Conservation (phyloP, 106 monocot species). For the Platanthera guangdongensis region DNA sequence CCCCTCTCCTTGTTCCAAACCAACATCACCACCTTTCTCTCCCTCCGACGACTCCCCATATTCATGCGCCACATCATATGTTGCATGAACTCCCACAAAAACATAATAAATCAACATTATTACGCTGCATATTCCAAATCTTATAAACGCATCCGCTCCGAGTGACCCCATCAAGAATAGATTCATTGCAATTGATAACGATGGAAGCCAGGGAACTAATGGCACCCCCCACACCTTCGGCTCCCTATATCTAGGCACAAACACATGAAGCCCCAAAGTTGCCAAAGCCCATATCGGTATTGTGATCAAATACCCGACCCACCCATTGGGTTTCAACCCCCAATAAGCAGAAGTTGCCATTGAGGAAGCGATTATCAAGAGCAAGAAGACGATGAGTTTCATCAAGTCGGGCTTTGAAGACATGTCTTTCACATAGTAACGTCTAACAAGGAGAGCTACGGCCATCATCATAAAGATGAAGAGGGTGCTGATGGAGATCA, state of each 20-base stretch:
- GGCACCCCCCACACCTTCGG: conserved; percentile 78
- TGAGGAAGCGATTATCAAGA: conserved; percentile 31
- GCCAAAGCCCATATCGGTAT: conserved; percentile 36
- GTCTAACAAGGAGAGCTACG: conserved; percentile 40
- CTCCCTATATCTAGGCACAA: conserved; percentile 26
- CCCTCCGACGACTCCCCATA: background rate
- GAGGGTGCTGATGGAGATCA: conserved; percentile 54
- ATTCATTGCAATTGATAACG: conserved; percentile 60
- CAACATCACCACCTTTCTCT: background rate
- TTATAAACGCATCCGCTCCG: conserved; percentile 36
- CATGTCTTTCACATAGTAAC: conserved; percentile 31
- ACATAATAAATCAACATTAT: conserved; percentile 67
- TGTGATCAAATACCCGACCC: conserved; percentile 41
- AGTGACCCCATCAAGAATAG: conserved; percentile 78
- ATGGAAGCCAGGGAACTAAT: conserved; percentile 68
- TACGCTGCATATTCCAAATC: conserved; percentile 55
- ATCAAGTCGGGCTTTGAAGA: conserved; percentile 7
- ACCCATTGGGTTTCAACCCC: conserved; percentile 28
- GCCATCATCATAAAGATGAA: conserved; percentile 74
- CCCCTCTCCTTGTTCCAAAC: background rate
- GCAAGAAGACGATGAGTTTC: conserved; percentile 23
- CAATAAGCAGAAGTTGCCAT: conserved; percentile 45
- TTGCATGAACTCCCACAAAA: conserved; percentile 60
- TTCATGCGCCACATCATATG: conserved; percentile 53
- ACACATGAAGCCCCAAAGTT: conserved; percentile 31